Percentiles rank a stretch among this genome's conserved stretches.
Conservation (phyloP, 1,139 yeast genomes). For the Saccharomyces pastorianus region DNA sequence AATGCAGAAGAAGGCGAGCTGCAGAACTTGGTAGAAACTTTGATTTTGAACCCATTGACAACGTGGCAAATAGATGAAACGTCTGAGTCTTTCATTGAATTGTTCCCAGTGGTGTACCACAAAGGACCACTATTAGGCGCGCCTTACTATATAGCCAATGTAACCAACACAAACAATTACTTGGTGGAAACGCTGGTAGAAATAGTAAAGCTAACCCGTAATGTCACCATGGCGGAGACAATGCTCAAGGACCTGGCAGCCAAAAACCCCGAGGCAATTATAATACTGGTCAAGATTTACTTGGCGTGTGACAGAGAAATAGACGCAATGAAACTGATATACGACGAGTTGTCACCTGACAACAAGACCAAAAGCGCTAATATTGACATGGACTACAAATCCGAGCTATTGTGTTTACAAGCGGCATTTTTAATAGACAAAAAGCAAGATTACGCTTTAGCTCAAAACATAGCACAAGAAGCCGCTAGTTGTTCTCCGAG, state of each 20-base stretch:
- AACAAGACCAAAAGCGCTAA: conserved; percentile 40
- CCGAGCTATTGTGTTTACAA: conserved; percentile 41
- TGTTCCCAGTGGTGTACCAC: conserved; percentile 54
- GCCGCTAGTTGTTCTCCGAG: conserved; percentile 87
- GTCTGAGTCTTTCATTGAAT: conserved; percentile 35
- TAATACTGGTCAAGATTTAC: conserved; percentile 42
- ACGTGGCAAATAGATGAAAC: conserved; percentile 38
- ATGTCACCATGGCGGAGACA: conserved; percentile 54
- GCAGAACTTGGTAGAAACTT: conserved; percentile 52
- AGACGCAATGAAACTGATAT: conserved; percentile 61
- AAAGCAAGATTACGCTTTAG: conserved; percentile 65
- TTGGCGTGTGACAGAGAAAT: conserved; percentile 68
- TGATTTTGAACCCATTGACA: conserved; percentile 58
- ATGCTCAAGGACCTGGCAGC: conserved; percentile 38
- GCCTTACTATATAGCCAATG: conserved; percentile 38
- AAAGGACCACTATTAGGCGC: conserved; percentile 61
- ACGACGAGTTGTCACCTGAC: conserved; percentile 41
- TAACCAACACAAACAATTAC: conserved; percentile 74
- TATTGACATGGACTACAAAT: conserved; percentile 28
- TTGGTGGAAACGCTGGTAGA: conserved; percentile 75
- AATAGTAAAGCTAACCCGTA: conserved; percentile 61
- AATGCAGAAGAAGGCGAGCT: conserved; percentile 63
- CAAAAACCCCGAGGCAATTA: conserved; percentile 44
- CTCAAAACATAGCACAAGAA: conserved; percentile 65
- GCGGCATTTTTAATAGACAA: conserved; percentile 57